Conservation (phyloP, 2,329 filamentous ascomycete genomes). For the Ceratocystis lukuohia region DNA sequence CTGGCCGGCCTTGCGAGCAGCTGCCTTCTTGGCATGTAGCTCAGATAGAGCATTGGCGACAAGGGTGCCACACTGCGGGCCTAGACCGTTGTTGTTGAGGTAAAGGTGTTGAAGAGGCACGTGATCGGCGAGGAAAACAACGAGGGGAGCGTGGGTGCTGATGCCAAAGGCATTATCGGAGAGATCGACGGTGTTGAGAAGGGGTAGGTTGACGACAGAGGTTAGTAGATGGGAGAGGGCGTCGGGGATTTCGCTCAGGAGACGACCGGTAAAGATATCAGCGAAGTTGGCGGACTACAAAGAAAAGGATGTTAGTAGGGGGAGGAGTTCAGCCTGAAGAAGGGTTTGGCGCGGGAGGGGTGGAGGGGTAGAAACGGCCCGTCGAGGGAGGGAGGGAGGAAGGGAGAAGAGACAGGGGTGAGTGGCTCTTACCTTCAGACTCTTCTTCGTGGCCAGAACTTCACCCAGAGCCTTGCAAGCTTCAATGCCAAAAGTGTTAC, state of each 20-base stretch:
- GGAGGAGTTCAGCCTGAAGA: neutral
- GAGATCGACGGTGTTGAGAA: slow-evolving; percentile 82
- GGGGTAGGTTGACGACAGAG: slow-evolving; percentile 70
- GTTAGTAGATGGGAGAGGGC: slow-evolving; percentile 76
- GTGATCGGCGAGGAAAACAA: slow-evolving; percentile 80
- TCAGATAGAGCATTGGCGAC: slow-evolving; percentile 77
- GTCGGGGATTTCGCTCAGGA: slow-evolving; percentile 85
- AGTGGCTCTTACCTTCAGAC: slow-evolving; percentile 45
- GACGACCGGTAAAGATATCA: slow-evolving; percentile 92
- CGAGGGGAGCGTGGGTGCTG: slow-evolving; percentile 83
- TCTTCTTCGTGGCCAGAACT: slow-evolving; percentile 73
- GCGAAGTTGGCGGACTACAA: slow-evolving; percentile 67
- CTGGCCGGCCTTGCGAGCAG: slow-evolving; percentile 56
- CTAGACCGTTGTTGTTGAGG: slow-evolving; percentile 96
- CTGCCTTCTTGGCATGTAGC: slow-evolving; percentile 72
- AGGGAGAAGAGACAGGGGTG: slow-evolving; percentile 5
- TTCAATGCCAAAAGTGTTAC: slow-evolving; percentile 84
- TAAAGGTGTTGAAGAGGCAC: slow-evolving; percentile 85
- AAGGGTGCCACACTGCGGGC: slow-evolving; percentile 76
- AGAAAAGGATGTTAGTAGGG: neutral
- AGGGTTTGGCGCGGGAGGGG: slow-evolving; percentile 15
- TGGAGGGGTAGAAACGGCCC: neutral
- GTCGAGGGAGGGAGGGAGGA: neutral
- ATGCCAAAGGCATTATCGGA: slow-evolving; percentile 97
- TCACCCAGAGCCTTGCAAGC: slow-evolving; percentile 77